Evolutionary conservation across 208 protist species (phyloP).

Genomic region (Herpetomonas samuelpessoai): DNA sequence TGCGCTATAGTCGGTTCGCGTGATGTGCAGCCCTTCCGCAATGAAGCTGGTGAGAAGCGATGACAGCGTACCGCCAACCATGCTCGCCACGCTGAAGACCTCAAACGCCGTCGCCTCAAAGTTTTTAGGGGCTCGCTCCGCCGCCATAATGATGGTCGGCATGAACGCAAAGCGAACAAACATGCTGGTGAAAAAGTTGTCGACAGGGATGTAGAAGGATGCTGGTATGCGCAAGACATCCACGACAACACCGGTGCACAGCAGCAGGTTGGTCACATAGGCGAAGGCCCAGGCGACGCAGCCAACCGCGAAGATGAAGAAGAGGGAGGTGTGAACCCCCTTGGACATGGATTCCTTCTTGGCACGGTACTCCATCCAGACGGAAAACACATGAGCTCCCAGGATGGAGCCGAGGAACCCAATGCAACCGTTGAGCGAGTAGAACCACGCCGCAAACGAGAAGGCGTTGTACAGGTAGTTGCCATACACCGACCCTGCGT

Average conservation of each 20-base stretch:
- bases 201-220: constrained; percentile 31
- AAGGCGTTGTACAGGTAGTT: constrained; percentile 41
- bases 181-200: constrained; percentile 39
- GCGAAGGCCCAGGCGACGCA: constrained; percentile 41
- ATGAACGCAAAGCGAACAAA: constrained; percentile 58
- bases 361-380: constrained; percentile 35
- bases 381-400: constrained; percentile 38
- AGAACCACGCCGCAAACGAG: constrained; percentile 33
- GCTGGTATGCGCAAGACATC: constrained; percentile 23
- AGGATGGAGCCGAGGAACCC: constrained; percentile 31
- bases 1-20: constrained; percentile 13
- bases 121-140: constrained; percentile 46
- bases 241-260: constrained; percentile 40
- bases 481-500: constrained; percentile 33
- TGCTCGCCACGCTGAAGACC: constrained; percentile 40
- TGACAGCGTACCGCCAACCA: constrained; percentile 33
- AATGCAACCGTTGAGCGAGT: constrained; percentile 30
- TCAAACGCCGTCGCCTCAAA: constrained; percentile 49
- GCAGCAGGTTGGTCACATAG: constrained; percentile 40
- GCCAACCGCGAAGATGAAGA: constrained; percentile 45
- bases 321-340: constrained; percentile 21
- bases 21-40: constrained; percentile 23
- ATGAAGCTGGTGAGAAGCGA: constrained; percentile 29
- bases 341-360: constrained; percentile 17
- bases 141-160: constrained; percentile 44